Evolutionary conservation across 257 asterid genomes (phyloP), one percentile per base, ranked within the genome.

Genomic region (Nicotiana knightiana): DNA sequence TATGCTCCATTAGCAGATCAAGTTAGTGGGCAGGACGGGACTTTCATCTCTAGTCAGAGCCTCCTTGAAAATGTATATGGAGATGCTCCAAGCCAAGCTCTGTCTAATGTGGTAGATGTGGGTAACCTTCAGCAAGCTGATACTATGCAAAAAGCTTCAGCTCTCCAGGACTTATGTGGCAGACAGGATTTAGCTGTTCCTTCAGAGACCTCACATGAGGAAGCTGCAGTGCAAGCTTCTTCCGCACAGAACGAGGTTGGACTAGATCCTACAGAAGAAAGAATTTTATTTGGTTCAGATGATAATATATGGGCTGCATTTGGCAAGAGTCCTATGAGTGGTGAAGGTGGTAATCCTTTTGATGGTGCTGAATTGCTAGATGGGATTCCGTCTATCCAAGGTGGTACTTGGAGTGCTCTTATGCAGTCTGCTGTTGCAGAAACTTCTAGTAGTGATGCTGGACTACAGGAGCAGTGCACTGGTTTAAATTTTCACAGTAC

Each of bases 401-500:
- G 93, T 86, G 99, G 99, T 82, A 91, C 97, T 86, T 95, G 99
- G 99, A 94, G 99, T 86, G 98, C 99, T 86, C 94, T 96, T 64
- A 94, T 96, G 98, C 99, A 96, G 85, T 94, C 99, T 81, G 99
- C 99, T 32, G 98, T 92, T 71, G 97, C 97, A 66, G 99, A 96
- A 91, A 90, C 94, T 68, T 89, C 97, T 82, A 85, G 93, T 61
- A 83, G 84, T 65, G 95, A 91, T 87, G 30, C 85, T 78, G 88
- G 88, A 77, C 88, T 89, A 77, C 91, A 88, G 77, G 92, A 90
- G 84, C 92, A 86, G 85, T 87, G 91, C 92, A 89, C 89, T 87
- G 92, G 93, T 85, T 67, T 86, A 84, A 81, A 51, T 71, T 82
- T 82, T 88, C 89, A 90, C 82, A 86, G 81, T 83, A 76, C 62